phyloP scores from a whole-genome alignment of 2,329 filamentous ascomycete genomes.

The Endocalyx cinctus region DNA sequence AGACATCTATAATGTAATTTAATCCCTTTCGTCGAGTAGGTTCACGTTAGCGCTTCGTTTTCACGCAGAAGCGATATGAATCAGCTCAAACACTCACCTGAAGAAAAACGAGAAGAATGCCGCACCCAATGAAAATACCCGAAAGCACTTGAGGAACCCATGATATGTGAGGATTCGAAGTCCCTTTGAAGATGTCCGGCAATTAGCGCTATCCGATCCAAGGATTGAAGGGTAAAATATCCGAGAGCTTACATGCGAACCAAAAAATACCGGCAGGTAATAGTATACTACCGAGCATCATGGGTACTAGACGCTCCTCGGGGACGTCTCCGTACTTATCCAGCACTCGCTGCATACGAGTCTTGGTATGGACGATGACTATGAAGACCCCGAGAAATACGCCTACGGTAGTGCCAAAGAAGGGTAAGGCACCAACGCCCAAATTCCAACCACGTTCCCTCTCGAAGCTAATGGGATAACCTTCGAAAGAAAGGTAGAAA shows the following conservation, averaged over 20 bases:
- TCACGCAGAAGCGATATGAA: too few species aligned
- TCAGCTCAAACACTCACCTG: too few species aligned
- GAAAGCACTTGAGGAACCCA: background rate
- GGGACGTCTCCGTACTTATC: background rate
- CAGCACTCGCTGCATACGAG: background rate
- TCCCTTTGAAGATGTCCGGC: too few species aligned
- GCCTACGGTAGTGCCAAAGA: background rate
- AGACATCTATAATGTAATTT: background rate
- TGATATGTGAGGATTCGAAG: background rate
- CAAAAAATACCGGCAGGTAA: background rate
- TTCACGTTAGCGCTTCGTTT: too few species aligned
- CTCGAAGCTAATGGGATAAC: background rate
- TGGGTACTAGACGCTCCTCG: background rate
- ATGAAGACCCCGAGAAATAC: background rate
- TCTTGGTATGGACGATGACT: background rate
- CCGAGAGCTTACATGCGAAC: too few species aligned
- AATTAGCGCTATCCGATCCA: too few species aligned
- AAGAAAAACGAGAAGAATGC: background rate
- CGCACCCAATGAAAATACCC: background rate
- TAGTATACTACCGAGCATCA: background rate
- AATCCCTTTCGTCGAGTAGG: too few species aligned
- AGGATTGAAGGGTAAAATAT: too few species aligned
- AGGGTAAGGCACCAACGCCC: background rate
- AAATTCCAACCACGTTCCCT: background rate
- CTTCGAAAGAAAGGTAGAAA: background rate